Base-by-base conservation (phyloP, 345 rosid species). In the Hibiscus trionum region DNA sequence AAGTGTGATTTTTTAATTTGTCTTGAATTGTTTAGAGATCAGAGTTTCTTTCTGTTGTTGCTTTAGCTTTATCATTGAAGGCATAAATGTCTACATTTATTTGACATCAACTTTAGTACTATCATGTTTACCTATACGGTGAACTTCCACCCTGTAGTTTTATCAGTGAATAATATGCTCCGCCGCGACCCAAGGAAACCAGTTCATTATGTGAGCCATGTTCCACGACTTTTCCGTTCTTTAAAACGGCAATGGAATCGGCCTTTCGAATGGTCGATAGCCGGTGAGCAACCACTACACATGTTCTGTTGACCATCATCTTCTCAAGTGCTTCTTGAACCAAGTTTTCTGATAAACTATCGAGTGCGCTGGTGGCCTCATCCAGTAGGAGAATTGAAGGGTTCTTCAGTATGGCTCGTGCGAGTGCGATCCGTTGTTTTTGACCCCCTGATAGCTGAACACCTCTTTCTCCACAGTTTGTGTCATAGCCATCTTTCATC, bases 361-460 rank as follows among this genome's bases (percentile, higher is more conserved):
- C 90, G 9, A 86, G 85, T 14, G 93, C 93, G 64, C 97, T 89
- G 0, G 96, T 89, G 0, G 96, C 93, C 73, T 91, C 96, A 31
- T 91, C 96, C 21, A 89, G 76, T 50, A 89, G 76, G 11, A 91
- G 82, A 80, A 91, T 83, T 53, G 81, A 68, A 10, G 93, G 93
- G 46, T 88, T 75, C 80, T 89, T 89, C 56, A 88, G 71, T 7
- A 91, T 88, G 1, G 95, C 91, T 0, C 91, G 86, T 14, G 97
- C 93, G 0, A 89, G 79, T 3, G 95, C 95, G 4, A 89, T 79
- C 78, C 90, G 74, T 58, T 88, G 97, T 61, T 89, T 89, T 61
- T 91, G 95, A 27, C 97, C 95, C 68, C 93, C 93, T 4, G 88
- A 86, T 64, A 85, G 85, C 76, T 86, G 93, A 50, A 80, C 82